Evolutionary conservation across 768 basidiomycete species (phyloP).

Genomic region (Glaciozyma antarctica): DNA sequence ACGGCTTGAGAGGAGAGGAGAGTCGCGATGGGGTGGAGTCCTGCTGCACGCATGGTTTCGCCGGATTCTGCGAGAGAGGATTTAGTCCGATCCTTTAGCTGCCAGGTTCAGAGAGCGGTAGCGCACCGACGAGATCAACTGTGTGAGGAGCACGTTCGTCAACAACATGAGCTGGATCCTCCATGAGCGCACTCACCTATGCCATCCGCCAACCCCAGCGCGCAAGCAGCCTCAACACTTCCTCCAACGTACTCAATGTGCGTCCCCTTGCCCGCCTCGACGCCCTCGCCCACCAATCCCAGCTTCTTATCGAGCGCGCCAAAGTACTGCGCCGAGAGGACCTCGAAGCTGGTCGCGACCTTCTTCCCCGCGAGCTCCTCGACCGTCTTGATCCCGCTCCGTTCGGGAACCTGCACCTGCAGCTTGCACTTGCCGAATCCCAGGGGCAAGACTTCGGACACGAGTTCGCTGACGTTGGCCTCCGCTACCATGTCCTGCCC

Average conservation of each 20-base stretch:
- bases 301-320: constrained; percentile 53
- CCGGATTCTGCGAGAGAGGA: constrained; percentile 64
- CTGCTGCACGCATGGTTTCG: constrained; percentile 98
- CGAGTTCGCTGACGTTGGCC: constrained; percentile 64
- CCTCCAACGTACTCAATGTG: constrained; percentile 92
- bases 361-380: constrained; percentile 81
- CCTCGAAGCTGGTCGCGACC: constrained; percentile 89
- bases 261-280: constrained; percentile 47
- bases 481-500: constrained; percentile 97
- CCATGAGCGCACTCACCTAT: constrained; percentile 55
- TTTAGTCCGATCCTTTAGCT: neutral
- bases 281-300: constrained; percentile 44
- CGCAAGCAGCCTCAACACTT: constrained; percentile 95
- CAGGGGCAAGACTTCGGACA: constrained; percentile 70
- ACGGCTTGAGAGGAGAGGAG: constrained; percentile 80
- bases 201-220: constrained; percentile 90
- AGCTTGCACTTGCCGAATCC: constrained; percentile 85
- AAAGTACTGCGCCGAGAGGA: constrained; percentile 74
- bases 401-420: constrained; percentile 76
- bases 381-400: constrained; percentile 55
- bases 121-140: constrained; percentile 90
- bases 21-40: constrained; percentile 84
- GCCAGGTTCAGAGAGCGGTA: neutral
- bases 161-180: neutral
- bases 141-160: neutral